A percentile compares a stretch with the other conserved stretches of the same genome.
Conservation (phyloP, 306 rosid genomes). For the Vigna trinervia region DNA sequence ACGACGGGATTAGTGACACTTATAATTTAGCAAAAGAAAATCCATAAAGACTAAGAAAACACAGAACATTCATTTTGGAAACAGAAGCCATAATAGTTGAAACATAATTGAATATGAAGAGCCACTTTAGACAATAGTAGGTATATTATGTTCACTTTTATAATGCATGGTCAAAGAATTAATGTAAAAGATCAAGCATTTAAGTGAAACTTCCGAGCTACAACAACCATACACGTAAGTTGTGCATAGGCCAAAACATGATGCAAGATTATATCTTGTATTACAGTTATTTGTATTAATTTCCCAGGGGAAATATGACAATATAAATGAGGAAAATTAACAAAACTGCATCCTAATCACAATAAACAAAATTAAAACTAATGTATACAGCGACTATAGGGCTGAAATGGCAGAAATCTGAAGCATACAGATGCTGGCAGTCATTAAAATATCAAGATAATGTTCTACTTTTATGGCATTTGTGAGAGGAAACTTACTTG, state of each 20-base stretch:
- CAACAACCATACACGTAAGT: neutral
- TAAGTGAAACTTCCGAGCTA: slow-evolving; percentile 28
- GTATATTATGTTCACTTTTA: neutral
- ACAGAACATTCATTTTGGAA: slow-evolving; percentile 19
- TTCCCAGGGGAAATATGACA: slow-evolving; percentile 5
- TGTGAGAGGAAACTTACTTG: neutral
- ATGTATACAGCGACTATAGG: neutral
- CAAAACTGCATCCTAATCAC: neutral
- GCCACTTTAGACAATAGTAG: neutral
- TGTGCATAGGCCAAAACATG: neutral
- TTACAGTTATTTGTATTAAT: slow-evolving; percentile 5
- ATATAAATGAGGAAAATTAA: slow-evolving; percentile 3
- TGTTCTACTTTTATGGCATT: neutral
- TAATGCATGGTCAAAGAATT: slow-evolving; percentile 2
- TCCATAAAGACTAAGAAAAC: slow-evolving; percentile 7
- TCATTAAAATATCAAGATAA: neutral
- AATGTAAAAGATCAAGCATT: slow-evolving; percentile 11
- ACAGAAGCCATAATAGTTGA: slow-evolving; percentile 9
- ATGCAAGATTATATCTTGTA: slow-evolving; percentile 1
- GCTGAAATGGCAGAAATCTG: slow-evolving; percentile 9
- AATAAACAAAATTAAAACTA: neutral
- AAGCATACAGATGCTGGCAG: neutral
- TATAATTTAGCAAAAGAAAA: slow-evolving; percentile 18
- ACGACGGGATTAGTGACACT: slow-evolving; percentile 40
- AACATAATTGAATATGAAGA: neutral